These are phyloP conservation scores for Cercospora janseana DNA, from an alignment of 2,329 filamentous ascomycete genomes.

Conservation along the genomic window DNA sequence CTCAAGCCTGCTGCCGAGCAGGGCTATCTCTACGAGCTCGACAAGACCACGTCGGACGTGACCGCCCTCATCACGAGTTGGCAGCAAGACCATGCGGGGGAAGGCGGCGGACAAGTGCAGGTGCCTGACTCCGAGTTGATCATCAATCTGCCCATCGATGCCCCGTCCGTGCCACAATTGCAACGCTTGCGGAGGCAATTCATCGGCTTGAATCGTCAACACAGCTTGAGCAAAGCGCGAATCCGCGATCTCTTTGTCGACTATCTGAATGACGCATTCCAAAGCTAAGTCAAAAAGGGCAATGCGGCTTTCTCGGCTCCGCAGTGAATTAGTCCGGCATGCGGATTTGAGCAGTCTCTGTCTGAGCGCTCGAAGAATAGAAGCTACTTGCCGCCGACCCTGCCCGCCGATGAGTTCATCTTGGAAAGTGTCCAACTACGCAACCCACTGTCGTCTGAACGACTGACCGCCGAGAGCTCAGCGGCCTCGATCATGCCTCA, in stretches of 20 bases:
- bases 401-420: no score
- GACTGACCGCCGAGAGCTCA: no score
- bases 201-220: slow-evolving; percentile 69
- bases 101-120: slow-evolving; percentile 59
- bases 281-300: slow-evolving; percentile 22
- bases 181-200: slow-evolving; percentile 77
- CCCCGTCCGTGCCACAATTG: slow-evolving; percentile 67
- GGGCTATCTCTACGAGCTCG: slow-evolving; percentile 77
- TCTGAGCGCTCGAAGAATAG: no score
- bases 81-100: slow-evolving; percentile 62
- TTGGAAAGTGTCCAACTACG: no score
- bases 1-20: slow-evolving; percentile 60
- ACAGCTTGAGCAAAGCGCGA: slow-evolving; percentile 47
- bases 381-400: no score
- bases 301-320: not conserved
- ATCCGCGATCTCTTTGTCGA: slow-evolving; percentile 43
- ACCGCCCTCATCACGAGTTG: slow-evolving; percentile 67
- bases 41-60: slow-evolving; percentile 74
- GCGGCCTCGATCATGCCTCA: no score
- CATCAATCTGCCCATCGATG: slow-evolving; percentile 65
- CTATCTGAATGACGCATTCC: slow-evolving; percentile 44
- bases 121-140: slow-evolving; percentile 54
- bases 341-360: no score
- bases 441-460: no score
- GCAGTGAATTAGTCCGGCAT: no score